Base-by-base conservation (phyloP, 2,329 filamentous ascomycete species). In the Cryphonectria nitschkei region DNA sequence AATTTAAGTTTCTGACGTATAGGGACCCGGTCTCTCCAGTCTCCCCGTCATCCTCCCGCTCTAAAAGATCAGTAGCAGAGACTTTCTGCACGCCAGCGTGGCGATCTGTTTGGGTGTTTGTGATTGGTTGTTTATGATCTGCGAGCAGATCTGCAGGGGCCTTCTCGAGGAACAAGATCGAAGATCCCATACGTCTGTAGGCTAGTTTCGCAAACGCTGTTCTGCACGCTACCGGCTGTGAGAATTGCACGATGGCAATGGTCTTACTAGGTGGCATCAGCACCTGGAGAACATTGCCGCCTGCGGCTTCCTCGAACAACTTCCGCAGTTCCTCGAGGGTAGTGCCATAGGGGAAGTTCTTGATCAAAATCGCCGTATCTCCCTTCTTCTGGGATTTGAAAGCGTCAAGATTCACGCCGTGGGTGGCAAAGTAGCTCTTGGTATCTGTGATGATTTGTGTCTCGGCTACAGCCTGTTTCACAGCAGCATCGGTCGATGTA, bases 381-480 rank as follows among this genome's bases (percentile, higher is more conserved):
- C 95, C 95, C 77, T 95, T 91, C 79, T 93, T 90, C 73, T 90
- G 89, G 69, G 88, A 90, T 80, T 95, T 96, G 84, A 99, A 98
- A 14, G 95, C 92, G 74, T 98, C 91, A 63, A 99, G 85, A 80
- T 98, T 94, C 32, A 98, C 93, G 50, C 95, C 95, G 74, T 98
- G 93, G 61, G 91, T 88, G 68, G 88, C 85, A 78, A 99, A 97
- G 82, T 97, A 99, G 13, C 92, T 86, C 81, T 98, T 98, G 2
- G 94, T 97, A 80, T 98, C 96, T 82, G 97, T 94, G 71, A 99
- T 98, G 75, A 97, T 89, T 74, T 96, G 92, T 32, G 95, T 98
- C 84, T 99, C 96, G 60, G 95, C 96, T 80, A 98, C 92, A 13
- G 96, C 96, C 84, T 98, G 96, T 84, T 97, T 98, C 70, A 99